Conservation (phyloP, 192 early-diverging fungal species). For the Gonapodya prolifera region DNA sequence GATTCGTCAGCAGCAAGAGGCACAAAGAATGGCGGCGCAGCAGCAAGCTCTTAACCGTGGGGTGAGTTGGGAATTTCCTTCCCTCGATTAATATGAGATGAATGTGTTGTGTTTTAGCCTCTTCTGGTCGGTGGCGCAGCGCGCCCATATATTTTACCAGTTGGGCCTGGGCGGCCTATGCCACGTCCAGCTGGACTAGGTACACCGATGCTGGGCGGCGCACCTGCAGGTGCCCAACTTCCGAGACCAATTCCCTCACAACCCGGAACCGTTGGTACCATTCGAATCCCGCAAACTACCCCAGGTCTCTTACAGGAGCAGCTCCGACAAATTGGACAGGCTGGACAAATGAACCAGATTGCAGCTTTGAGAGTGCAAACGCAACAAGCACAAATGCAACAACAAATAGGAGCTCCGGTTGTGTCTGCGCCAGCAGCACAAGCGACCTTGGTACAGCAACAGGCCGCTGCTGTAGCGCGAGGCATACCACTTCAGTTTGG, state of each 20-base stretch:
- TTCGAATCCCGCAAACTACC: not conserved
- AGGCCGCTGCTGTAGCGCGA: not conserved
- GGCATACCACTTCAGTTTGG: not conserved
- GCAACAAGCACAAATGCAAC: not conserved
- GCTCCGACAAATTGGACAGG: not conserved
- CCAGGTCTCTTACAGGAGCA: not conserved
- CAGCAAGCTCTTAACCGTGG: not conserved
- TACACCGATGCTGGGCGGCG: not conserved
- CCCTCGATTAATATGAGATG: no score
- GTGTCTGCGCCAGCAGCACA: not conserved
- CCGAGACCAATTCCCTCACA: not conserved
- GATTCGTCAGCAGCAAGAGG: constrained; percentile 16
- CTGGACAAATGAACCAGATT: not conserved
- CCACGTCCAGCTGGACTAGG: not conserved
- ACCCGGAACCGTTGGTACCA: not conserved
- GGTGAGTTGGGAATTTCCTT: not conserved
- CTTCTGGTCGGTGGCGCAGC: not conserved
- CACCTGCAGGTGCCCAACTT: not conserved
- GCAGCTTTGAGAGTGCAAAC: not conserved
- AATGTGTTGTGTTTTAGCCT: not conserved
- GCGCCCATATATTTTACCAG: not conserved
- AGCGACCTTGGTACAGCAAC: not conserved
- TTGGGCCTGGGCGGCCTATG: not conserved
- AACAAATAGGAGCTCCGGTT: not conserved
- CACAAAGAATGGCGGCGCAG: not conserved